Conservation (phyloP, 2,329 filamentous ascomycete species). For the Fusarium austroafricanum region DNA sequence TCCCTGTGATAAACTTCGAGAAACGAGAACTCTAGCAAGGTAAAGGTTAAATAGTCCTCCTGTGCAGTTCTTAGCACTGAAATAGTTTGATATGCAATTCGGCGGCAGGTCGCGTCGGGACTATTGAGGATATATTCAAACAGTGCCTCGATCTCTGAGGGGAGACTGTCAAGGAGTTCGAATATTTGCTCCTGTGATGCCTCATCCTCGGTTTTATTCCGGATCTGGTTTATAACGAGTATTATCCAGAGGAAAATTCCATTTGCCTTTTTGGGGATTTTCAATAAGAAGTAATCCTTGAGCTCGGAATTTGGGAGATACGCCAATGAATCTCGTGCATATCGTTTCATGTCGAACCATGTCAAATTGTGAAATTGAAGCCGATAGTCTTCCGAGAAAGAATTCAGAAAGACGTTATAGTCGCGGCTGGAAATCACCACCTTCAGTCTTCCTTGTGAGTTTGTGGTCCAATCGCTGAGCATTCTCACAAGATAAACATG, state of each 20-base stretch:
- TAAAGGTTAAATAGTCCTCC: too few species aligned
- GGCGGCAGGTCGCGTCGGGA: too few species aligned
- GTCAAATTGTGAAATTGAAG: constrained; percentile 5
- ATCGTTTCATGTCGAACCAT: background rate
- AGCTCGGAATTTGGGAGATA: background rate
- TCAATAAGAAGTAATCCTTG: fast-evolving
- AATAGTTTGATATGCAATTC: too few species aligned
- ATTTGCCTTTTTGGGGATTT: background rate
- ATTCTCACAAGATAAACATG: background rate
- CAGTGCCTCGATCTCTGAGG: too few species aligned
- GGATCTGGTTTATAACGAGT: background rate
- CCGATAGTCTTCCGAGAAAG: background rate
- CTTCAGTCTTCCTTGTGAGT: background rate
- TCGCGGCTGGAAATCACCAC: constrained; percentile 7
- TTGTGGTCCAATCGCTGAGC: background rate
- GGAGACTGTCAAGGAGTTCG: too few species aligned
- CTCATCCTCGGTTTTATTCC: background rate
- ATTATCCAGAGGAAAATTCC: constrained; percentile 2
- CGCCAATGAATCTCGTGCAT: background rate
- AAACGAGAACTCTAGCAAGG: too few species aligned
- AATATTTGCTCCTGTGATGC: background rate
- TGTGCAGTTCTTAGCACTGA: too few species aligned
- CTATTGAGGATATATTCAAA: too few species aligned
- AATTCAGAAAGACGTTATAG: constrained; percentile 6
- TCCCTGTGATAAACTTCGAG: too few species aligned